Percentiles rank a stretch among this genome's conserved stretches.
Evolutionary conservation across 495 filamentous ascomycete genomes (phyloP).

Genomic region (Lentithecium fluviatile): DNA sequence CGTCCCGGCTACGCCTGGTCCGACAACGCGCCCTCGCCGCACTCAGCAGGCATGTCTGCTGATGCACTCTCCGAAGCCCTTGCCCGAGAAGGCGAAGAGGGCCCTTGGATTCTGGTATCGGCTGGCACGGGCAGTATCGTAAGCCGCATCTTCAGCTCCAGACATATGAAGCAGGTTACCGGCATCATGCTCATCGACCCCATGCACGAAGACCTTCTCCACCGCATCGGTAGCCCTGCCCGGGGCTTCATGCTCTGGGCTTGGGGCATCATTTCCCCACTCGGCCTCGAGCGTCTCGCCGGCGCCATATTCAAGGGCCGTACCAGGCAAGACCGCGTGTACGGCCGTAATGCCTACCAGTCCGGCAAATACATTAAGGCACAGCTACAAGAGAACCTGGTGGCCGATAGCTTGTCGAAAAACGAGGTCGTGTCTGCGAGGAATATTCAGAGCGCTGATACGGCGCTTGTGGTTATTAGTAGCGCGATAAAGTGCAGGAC

Average conservation of each 20-base stretch:
- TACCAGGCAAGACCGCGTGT: conserved; percentile 77
- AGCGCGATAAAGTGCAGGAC: conserved; percentile 61
- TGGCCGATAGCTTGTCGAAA: conserved; percentile 75
- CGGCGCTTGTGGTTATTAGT: conserved; percentile 77
- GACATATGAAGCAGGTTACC: conserved; percentile 66
- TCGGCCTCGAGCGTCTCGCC: conserved; percentile 74
- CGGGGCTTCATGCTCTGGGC: conserved; percentile 84
- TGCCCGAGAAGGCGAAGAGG: conserved; percentile 72
- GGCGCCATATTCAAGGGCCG: conserved; percentile 78
- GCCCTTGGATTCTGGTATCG: conserved; percentile 74
- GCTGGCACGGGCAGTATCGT: conserved; percentile 83
- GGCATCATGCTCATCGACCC: conserved; percentile 85
- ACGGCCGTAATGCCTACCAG: conserved; percentile 74
- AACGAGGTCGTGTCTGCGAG: conserved; percentile 75
- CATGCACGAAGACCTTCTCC: conserved; percentile 79
- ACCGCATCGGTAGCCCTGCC: conserved; percentile 59
- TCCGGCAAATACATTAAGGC: conserved; percentile 78
- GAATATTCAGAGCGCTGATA: conserved; percentile 70
- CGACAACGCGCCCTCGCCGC: conserved; percentile 89
- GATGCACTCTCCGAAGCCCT: conserved; percentile 85
- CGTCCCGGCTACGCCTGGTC: conserved; percentile 87
- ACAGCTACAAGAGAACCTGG: conserved; percentile 88
- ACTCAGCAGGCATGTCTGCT: conserved; percentile 84
- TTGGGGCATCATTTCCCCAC: conserved; percentile 76
- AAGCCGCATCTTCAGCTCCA: conserved; percentile 81